phyloP scores from a whole-genome alignment of 2,329 filamentous ascomycete genomes.

The Zarea fungicola region DNA sequence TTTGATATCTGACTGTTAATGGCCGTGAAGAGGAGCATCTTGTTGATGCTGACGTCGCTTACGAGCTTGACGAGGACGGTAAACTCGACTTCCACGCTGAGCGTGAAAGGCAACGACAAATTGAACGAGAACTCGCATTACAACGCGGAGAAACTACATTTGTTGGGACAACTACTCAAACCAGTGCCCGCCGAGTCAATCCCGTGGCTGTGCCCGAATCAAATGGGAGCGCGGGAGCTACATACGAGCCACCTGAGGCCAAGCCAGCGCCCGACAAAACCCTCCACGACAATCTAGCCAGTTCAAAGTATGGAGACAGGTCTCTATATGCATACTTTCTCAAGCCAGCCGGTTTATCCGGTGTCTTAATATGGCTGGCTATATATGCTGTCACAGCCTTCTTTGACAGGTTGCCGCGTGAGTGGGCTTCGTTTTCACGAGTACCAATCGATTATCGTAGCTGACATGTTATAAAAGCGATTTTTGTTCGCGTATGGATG shows the following conservation, averaged over 20 bases:
- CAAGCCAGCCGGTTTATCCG: background rate
- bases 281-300: background rate
- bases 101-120: too few relatives aligned
- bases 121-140: too few relatives aligned
- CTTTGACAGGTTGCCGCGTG: background rate
- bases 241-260: background rate
- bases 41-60: background rate
- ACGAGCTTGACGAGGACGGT: background rate
- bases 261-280: background rate
- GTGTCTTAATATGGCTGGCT: background rate
- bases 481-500: conserved; percentile 10
- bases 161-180: too few relatives aligned
- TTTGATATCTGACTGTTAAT: background rate
- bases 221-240: background rate
- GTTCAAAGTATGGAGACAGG: background rate
- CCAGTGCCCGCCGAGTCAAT: background rate
- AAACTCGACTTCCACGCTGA: too few relatives aligned
- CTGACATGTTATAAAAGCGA: background rate
- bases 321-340: conserved; percentile 6
- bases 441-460: too few relatives aligned
- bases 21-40: background rate
- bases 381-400: background rate
- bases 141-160: too few relatives aligned
- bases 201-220: background rate
- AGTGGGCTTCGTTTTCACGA: background rate